Evolutionary conservation across 2,329 filamentous ascomycete genomes (phyloP).

Genomic region (Trichophyton rubrum): DNA sequence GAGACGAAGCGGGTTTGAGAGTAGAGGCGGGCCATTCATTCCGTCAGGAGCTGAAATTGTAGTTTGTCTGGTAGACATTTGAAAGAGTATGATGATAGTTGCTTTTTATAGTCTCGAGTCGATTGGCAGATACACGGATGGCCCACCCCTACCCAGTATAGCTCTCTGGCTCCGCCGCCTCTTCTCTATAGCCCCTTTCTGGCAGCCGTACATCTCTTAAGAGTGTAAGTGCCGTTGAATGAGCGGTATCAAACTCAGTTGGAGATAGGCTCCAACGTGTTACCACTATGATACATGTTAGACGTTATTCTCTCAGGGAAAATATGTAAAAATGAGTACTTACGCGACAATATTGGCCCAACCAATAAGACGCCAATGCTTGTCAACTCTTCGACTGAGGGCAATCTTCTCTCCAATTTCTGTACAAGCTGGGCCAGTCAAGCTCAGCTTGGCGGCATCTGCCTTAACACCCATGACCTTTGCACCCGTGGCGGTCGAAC

Average conservation of each 20-base stretch:
- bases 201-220: not conserved
- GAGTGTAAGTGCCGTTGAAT: not conserved
- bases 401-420: slow-evolving; percentile 98
- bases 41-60: not conserved
- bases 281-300: slow-evolving; percentile 25
- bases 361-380: slow-evolving; percentile 94
- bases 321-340: slow-evolving; percentile 18
- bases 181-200: not conserved
- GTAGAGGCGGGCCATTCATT: not conserved
- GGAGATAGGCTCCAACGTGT: slow-evolving; percentile 35
- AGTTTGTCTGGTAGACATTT: not conserved
- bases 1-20: not conserved
- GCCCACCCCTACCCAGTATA: not conserved
- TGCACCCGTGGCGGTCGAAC: slow-evolving; percentile 89
- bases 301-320: not conserved
- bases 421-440: slow-evolving; percentile 91
- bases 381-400: slow-evolving; percentile 89
- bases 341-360: slow-evolving; percentile 66
- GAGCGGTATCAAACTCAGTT: slow-evolving; percentile 21
- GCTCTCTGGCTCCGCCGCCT: not conserved
- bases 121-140: not conserved
- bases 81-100: not conserved
- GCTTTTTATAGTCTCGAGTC: not conserved
- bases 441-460: slow-evolving; percentile 86
- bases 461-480: slow-evolving; percentile 97